Evolutionary conservation across 768 basidiomycete genomes (phyloP).

Genomic region (Leccinum truebloodii): DNA sequence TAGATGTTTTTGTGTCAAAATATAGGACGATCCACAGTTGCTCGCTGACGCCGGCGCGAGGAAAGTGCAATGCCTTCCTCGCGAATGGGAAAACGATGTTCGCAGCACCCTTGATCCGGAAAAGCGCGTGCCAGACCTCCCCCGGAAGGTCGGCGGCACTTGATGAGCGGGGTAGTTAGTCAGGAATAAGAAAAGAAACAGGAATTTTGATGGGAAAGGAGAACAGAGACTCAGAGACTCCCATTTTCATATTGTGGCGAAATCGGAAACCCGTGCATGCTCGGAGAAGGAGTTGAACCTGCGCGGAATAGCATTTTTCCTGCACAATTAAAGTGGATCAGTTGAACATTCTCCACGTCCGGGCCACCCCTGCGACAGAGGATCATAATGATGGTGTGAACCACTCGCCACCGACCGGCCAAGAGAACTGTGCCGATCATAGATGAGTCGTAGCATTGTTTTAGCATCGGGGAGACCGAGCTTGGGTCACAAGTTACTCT

Average conservation of each 20-base stretch:
- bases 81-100: constrained; percentile 46
- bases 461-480: too few relatives aligned
- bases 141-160: constrained; percentile 19
- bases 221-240: neutral
- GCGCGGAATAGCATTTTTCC: constrained; percentile 1
- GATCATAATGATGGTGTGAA: neutral
- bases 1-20: constrained; percentile 13
- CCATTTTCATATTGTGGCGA: constrained; percentile 5
- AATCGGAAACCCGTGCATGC: neutral
- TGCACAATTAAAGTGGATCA: neutral
- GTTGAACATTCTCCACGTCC: constrained; percentile 7
- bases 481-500: too few relatives aligned
- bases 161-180: neutral
- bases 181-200: constrained; percentile 16
- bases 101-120: constrained; percentile 30
- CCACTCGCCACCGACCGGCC: neutral
- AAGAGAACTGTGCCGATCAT: constrained; percentile 4
- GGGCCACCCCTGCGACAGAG: too few relatives aligned
- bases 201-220: constrained; percentile 14
- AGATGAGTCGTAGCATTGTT: too few relatives aligned
- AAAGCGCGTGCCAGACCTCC: constrained; percentile 33
- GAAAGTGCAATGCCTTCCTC: constrained; percentile 23
- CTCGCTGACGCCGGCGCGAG: neutral
- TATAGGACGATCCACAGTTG: constrained; percentile 36
- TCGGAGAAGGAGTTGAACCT: neutral